A percentile compares a stretch with the other conserved stretches of the same genome.
phyloP scores from a whole-genome alignment of 768 basidiomycete species.

The Russula lepida region DNA sequence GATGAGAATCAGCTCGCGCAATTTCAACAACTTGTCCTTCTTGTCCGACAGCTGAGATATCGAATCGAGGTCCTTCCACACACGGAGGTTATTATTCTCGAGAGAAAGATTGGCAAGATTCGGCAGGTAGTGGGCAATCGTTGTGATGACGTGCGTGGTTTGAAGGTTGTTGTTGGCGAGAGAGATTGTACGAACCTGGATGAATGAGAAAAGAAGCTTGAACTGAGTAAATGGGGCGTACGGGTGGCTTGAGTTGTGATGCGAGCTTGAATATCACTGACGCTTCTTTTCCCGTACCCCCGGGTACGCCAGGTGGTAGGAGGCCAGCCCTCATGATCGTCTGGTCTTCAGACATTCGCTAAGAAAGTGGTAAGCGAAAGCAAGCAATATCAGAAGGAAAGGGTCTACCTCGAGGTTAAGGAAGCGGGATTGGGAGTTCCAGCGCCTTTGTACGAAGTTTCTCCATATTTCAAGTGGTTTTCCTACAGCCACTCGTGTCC shows the following conservation, averaged over 20 bases:
- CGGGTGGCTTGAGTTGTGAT: constrained; percentile 65
- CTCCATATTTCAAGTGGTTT: constrained; percentile 61
- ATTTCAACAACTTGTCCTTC: constrained; percentile 48
- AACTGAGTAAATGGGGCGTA: constrained; percentile 27
- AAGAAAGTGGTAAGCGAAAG: constrained; percentile 14
- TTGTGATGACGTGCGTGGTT: constrained; percentile 48
- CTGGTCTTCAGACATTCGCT: constrained; percentile 77
- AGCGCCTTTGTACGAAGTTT: constrained; percentile 65
- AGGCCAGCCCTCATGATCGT: constrained; percentile 65
- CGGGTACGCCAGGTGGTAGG: constrained; percentile 56
- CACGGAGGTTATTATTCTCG: constrained; percentile 64
- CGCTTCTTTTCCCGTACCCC: constrained; percentile 55
- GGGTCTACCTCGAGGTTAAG: constrained; percentile 63
- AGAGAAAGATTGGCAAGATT: constrained; percentile 71
- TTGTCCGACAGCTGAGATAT: constrained; percentile 54
- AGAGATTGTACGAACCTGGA: constrained; percentile 70
- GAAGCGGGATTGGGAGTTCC: constrained; percentile 58
- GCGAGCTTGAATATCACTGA: constrained; percentile 88
- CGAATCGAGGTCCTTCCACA: constrained; percentile 61
- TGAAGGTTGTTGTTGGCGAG: constrained; percentile 72
- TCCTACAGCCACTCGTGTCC: constrained; percentile 25
- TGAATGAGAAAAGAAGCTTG: not conserved
- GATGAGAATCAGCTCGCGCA: constrained; percentile 64
- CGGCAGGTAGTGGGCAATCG: constrained; percentile 68
- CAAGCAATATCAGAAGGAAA: not conserved